phyloP scores from a whole-genome alignment of 257 asterid species.

The Plantago elongata region DNA sequence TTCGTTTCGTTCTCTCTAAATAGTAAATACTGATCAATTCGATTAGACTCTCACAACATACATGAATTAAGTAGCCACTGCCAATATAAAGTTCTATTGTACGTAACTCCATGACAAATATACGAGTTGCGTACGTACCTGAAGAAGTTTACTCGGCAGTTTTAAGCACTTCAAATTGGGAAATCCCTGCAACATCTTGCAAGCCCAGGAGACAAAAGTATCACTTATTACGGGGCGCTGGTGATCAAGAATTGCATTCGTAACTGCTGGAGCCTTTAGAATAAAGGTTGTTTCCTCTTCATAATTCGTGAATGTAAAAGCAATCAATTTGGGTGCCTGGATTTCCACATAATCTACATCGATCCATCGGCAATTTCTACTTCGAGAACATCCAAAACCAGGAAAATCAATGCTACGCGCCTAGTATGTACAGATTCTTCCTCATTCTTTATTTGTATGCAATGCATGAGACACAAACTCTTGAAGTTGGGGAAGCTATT shows the following conservation, averaged over 20 bases:
- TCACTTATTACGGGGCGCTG: rapidly evolving
- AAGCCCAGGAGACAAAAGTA: neutral
- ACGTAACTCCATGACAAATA: too few relatives aligned
- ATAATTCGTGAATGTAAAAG: neutral
- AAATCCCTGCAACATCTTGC: neutral
- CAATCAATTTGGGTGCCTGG: neutral
- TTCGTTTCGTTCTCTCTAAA: too few relatives aligned
- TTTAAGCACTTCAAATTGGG: neutral
- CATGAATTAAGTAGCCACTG: too few relatives aligned
- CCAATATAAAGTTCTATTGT: too few relatives aligned
- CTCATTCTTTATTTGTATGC: too few relatives aligned
- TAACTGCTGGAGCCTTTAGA: neutral
- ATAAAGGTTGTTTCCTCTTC: neutral
- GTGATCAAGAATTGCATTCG: neutral
- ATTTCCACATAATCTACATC: neutral
- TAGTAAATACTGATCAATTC: too few relatives aligned
- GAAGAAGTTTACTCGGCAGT: neutral
- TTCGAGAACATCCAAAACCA: neutral
- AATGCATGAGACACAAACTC: neutral
- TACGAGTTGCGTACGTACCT: neutral
- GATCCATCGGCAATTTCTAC: neutral
- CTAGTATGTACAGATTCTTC: neutral
- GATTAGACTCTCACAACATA: too few relatives aligned
- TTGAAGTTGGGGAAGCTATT: neutral
- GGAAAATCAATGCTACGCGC: neutral